A percentile compares a stretch with the other conserved stretches of the same genome.
Conservation (phyloP, 2,329 filamentous ascomycete species). For the Phaeophleospora eucalypticola region DNA sequence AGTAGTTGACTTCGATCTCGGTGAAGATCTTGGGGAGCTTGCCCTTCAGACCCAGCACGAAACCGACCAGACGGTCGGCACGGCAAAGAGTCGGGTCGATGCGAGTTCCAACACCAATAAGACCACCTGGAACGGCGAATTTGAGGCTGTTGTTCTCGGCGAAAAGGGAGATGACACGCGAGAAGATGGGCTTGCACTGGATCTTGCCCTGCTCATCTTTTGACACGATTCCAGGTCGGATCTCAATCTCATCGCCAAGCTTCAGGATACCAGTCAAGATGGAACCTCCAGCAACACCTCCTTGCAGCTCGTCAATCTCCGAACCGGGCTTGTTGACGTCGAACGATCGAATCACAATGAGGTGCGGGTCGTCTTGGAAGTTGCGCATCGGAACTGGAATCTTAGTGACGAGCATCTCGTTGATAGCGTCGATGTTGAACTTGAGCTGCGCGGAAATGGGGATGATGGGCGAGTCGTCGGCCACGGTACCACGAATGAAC, state of each 20-base stretch:
- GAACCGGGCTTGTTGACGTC: conserved; percentile 99
- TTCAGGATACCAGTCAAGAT: conserved; percentile 97
- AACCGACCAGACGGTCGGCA: conserved; percentile 97
- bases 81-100: conserved; percentile 97
- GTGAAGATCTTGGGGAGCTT: conserved; percentile 94
- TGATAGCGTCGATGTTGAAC: conserved; percentile 98
- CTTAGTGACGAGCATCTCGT: conserved; percentile 90
- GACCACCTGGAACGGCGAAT: conserved; percentile 93
- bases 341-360: conserved; percentile 99
- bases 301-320: conserved; percentile 97
- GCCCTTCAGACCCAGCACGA: conserved; percentile 92
- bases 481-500: conserved; percentile 96
- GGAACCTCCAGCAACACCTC: conserved; percentile 94
- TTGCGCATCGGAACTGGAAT: conserved; percentile 90
- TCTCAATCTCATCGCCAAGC: conserved; percentile 96
- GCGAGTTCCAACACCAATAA: conserved; percentile 96
- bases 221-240: conserved; percentile 95
- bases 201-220: conserved; percentile 91
- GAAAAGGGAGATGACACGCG: conserved; percentile 88
- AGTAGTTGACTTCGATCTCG: conserved; percentile 99
- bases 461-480: conserved; percentile 90
- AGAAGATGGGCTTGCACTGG: conserved; percentile 96
- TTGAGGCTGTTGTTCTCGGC: conserved; percentile 98
- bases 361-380: conserved; percentile 87
- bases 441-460: conserved; percentile 97